Conservation (phyloP, 2,329 filamentous ascomycete genomes). For the Neurospora sp. region DNA sequence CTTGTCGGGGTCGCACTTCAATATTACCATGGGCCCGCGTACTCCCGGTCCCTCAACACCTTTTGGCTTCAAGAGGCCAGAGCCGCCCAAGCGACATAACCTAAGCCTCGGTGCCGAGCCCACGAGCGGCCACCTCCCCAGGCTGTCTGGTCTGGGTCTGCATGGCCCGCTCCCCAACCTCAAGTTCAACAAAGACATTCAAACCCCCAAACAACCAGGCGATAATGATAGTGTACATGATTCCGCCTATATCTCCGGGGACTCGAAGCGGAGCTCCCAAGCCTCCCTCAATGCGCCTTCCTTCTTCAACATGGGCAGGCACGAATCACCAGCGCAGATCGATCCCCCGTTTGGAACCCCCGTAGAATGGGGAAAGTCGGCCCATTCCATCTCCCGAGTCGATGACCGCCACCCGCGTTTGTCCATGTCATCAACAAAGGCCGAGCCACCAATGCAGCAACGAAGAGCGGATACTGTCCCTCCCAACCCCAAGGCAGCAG, state of each 20-base stretch:
- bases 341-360: conserved; percentile 25
- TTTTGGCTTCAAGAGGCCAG: conserved; percentile 28
- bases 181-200: not conserved
- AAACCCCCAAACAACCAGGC: not conserved
- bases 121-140: conserved; percentile 23
- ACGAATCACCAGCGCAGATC: conserved; percentile 35
- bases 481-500: conserved; percentile 21
- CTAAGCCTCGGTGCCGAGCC: conserved; percentile 38
- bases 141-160: conserved; percentile 9
- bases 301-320: conserved; percentile 32
- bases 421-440: conserved; percentile 40
- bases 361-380: conserved; percentile 19
- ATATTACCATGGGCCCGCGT: conserved; percentile 20
- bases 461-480: conserved; percentile 45
- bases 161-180: not conserved
- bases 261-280: conserved; percentile 44
- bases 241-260: conserved; percentile 44
- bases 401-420: conserved; percentile 45
- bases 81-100: conserved; percentile 37
- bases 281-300: conserved; percentile 33
- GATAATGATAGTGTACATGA: conserved; percentile 37
- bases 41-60: conserved; percentile 17
- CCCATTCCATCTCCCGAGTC: conserved; percentile 31
- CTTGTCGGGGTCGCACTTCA: conserved; percentile 37
- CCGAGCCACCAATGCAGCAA: conserved; percentile 27